Base-by-base conservation (phyloP, 2,329 filamentous ascomycete species). In the Fusarium equiseti region DNA sequence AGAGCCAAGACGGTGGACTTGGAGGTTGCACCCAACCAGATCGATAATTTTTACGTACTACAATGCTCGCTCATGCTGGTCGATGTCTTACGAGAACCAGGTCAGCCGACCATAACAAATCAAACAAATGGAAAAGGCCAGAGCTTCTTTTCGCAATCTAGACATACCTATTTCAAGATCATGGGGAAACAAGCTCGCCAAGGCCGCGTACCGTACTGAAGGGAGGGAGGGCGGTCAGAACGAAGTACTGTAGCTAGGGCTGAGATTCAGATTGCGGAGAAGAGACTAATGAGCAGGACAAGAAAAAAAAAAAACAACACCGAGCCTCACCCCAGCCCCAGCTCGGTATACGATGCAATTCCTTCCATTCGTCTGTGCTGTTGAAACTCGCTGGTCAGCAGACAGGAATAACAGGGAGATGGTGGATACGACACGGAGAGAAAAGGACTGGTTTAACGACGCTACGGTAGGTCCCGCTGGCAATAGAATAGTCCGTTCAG, bases 211-310 rank as follows among this genome's bases (percentile, higher is more conserved):
- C 43, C 24, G 45, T n/a, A 16, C 29, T 50, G 31, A 45, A 18
- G 24, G 45, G 29, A 16, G 29, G 24, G 61, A 65, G 50, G 45
- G 55, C 49, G 63, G 63, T 67, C 59, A 66, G 24, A 40, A 42
- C 35, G 24, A 52, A 49, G n/a, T 55, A 13, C 29, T 31, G 29
- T 31, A 64, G 54, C 67, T 70, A 71, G 63, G 63, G 67, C 63
- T 70, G 54, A 70, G 54, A 57, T 71, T 32, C 54, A 65, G 56
- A 65, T 68, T 71, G 68, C 48, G 68, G 68, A 71, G 67, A 66
- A 59, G 18, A 40, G 43, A n/a, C 26, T n/a, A 29, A 35, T 63
- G 27, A 61, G 52, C 31, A 56, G 46, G 44, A 50, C 31, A 38
- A 16, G 20, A 24, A 51, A 10, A 24, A 10, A 58, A 58, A 70